Conservation (phyloP, 192 early-diverging fungal genomes). For the Coemansia sp. region DNA sequence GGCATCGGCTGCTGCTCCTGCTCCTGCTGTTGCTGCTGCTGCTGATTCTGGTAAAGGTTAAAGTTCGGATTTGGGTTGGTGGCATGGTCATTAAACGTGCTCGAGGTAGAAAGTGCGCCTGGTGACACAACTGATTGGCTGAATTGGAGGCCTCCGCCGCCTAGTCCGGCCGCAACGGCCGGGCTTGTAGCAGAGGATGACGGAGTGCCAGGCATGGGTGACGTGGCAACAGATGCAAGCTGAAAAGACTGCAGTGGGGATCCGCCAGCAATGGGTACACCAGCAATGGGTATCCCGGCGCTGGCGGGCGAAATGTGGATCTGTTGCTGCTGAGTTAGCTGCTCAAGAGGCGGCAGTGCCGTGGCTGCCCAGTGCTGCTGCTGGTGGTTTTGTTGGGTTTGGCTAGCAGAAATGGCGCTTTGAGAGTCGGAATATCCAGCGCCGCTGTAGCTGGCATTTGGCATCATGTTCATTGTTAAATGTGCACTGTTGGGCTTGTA, state of each 20-base stretch:
- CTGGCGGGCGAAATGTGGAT: conserved; percentile 2
- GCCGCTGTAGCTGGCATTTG: too few species aligned
- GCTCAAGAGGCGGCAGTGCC: neutral
- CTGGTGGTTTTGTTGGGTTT: neutral
- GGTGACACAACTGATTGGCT: conserved; percentile 9
- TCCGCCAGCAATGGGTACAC: neutral
- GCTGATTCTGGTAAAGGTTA: conserved; percentile 4
- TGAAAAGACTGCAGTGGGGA: neutral
- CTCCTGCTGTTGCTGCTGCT: neutral
- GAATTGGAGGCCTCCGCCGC: neutral
- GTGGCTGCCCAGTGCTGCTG: neutral
- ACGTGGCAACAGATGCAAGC: conserved; percentile 7
- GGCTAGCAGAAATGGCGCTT: neutral
- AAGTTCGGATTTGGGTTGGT: conserved; percentile 4
- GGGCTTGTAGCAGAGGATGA: neutral
- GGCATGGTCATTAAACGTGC: neutral
- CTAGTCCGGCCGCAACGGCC: neutral
- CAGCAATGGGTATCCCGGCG: neutral
- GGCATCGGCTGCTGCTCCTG: conserved; percentile 12
- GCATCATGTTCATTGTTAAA: too few species aligned
- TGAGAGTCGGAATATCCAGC: too few species aligned
- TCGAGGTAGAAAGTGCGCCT: neutral
- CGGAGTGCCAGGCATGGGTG: neutral
- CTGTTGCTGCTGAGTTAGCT: neutral
- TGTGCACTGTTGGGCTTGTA: too few species aligned